Evolutionary conservation across 768 basidiomycete species (phyloP).

Genomic region (Lentinus brumalis): DNA sequence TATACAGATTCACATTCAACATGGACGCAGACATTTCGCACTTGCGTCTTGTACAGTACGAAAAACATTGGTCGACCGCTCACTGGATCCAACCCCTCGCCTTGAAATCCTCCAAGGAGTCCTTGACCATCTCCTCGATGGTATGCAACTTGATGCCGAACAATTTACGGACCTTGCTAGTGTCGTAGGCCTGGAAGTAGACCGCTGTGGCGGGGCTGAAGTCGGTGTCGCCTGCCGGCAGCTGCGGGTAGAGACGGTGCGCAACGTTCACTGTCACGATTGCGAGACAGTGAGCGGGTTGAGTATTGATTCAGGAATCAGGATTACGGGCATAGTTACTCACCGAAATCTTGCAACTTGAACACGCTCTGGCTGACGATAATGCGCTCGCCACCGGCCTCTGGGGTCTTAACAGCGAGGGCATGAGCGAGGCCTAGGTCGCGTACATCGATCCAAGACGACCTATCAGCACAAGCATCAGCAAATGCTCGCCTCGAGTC

Average conservation of each 20-base stretch:
- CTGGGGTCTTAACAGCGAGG: slow-evolving; percentile 49
- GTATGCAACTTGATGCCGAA: slow-evolving; percentile 23
- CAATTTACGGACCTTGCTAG: slow-evolving; percentile 5
- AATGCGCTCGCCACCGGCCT: slow-evolving; percentile 59
- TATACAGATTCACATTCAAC: no score
- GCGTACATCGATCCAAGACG: slow-evolving; percentile 45
- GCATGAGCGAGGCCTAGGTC: slow-evolving; percentile 58
- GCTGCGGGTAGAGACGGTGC: no score
- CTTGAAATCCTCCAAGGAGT: slow-evolving; percentile 24
- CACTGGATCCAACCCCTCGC: slow-evolving; percentile 20
- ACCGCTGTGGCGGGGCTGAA: not conserved
- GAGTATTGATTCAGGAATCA: not conserved
- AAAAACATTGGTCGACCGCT: no score
- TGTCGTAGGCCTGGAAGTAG: not conserved
- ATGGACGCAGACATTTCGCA: no score
- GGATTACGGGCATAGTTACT: not conserved
- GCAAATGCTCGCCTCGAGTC: no score
- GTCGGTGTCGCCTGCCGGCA: no score
- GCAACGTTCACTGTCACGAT: no score
- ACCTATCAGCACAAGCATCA: no score
- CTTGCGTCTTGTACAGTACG: no score
- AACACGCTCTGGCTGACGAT: slow-evolving; percentile 41
- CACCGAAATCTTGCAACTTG: slow-evolving; percentile 21
- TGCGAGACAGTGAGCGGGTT: not conserved
- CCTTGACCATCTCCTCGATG: slow-evolving; percentile 21